A percentile compares a stretch with the other conserved stretches of the same genome.
Conservation (phyloP, 192 early-diverging fungal genomes). For the Dispira simplex region DNA sequence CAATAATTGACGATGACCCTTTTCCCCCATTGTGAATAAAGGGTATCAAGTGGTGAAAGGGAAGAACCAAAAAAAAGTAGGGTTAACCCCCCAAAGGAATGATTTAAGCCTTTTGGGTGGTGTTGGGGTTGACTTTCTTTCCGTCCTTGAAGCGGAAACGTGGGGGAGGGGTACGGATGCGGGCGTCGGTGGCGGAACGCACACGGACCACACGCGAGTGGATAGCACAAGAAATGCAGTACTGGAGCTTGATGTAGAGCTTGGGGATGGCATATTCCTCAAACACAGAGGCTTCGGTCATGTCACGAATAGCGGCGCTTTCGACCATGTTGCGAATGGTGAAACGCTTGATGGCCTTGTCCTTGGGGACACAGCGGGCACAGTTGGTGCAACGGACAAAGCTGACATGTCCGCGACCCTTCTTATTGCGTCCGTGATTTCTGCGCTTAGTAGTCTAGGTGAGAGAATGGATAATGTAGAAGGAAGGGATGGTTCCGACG, state of each 20-base stretch:
- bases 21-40: too few species aligned
- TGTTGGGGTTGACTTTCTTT: constrained; percentile 36
- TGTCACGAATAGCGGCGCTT: constrained; percentile 90
- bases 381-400: constrained; percentile 99
- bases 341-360: constrained; percentile 99
- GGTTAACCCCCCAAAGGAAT: too few species aligned
- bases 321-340: constrained; percentile 99
- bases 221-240: constrained; percentile 90
- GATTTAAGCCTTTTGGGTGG: constrained; percentile 13
- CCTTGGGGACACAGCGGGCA: constrained; percentile 88
- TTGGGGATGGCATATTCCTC: constrained; percentile 93
- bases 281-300: constrained; percentile 92
- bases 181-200: constrained; percentile 72
- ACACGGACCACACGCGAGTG: constrained; percentile 90
- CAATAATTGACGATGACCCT: too few species aligned
- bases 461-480: not conserved
- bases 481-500: not conserved
- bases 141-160: constrained; percentile 79
- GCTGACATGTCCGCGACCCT: constrained; percentile 96
- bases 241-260: constrained; percentile 96
- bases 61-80: too few species aligned
- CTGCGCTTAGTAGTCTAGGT: constrained; percentile 91
- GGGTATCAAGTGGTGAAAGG: too few species aligned
- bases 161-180: constrained; percentile 84
- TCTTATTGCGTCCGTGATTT: constrained; percentile 98